These are phyloP conservation scores for Thalia dealbata DNA, from an alignment of 176 grass and related monocot species.

Conservation along the genomic window DNA sequence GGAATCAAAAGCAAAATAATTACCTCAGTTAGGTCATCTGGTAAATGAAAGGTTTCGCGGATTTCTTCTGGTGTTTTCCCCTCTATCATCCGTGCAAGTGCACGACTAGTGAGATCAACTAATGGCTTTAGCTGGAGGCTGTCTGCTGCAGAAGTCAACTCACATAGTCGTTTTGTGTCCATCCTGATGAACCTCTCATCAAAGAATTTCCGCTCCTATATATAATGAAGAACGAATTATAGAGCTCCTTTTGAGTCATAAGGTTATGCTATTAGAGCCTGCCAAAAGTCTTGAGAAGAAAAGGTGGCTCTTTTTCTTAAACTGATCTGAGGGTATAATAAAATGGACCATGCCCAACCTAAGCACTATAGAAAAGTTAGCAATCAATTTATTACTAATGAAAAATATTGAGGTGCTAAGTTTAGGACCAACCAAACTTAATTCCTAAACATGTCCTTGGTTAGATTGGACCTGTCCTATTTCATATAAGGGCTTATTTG, in stretches of 20 bases:
- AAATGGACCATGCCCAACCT: too few relatives aligned
- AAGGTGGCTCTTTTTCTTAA: neutral
- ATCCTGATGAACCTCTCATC: conserved; percentile 97
- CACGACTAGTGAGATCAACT: conserved; percentile 94
- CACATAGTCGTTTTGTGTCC: conserved; percentile 83
- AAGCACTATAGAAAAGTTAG: too few relatives aligned
- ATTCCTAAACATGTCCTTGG: neutral
- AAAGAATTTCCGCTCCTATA: conserved; percentile 62
- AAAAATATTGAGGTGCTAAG: too few relatives aligned
- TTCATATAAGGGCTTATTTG: neutral
- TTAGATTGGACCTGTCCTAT: neutral
- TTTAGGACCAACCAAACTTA: too few relatives aligned
- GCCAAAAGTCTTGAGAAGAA: neutral
- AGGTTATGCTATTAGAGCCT: neutral
- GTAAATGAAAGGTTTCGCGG: conserved; percentile 95
- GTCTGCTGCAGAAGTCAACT: conserved; percentile 95
- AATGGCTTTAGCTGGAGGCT: conserved; percentile 92
- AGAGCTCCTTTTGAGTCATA: neutral
- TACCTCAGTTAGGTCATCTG: conserved; percentile 97
- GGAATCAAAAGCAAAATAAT: neutral
- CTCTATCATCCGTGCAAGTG: conserved; percentile 96
- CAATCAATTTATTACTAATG: neutral
- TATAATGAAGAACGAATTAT: neutral
- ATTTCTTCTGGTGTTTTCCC: conserved; percentile 98
- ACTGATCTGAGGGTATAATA: neutral